phyloP scores from a whole-genome alignment of 306 rosid species.

The Malus sieversii region DNA sequence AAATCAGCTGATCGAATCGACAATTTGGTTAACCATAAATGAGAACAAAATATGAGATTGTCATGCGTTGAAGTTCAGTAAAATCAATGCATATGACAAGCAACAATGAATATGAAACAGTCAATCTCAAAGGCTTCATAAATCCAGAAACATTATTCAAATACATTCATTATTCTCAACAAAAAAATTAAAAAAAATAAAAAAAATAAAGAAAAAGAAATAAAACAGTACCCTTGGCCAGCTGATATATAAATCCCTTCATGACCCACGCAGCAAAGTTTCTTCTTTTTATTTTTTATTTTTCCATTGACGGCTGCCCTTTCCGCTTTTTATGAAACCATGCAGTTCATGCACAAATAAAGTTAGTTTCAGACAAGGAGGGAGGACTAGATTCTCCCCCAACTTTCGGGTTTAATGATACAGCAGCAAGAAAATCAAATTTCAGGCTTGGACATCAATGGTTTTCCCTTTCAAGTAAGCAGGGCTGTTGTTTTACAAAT shows the following conservation, averaged over 20 bases:
- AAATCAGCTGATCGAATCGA: background rate
- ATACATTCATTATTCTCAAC: constrained; percentile 1
- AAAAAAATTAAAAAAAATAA: background rate
- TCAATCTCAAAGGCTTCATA: background rate
- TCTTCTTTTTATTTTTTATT: background rate
- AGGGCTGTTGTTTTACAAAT: constrained; percentile 79
- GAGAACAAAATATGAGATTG: background rate
- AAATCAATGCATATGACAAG: background rate
- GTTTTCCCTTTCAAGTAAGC: constrained; percentile 36
- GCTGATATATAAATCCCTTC: constrained; percentile 9
- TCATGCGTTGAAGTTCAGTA: background rate
- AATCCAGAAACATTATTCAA: constrained; percentile 8
- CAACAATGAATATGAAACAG: background rate
- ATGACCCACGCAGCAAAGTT: constrained; percentile 4
- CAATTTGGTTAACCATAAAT: background rate
- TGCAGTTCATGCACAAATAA: constrained; percentile 7
- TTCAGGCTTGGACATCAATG: constrained; percentile 11
- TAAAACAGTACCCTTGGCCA: background rate
- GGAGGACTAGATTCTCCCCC: constrained; percentile 7
- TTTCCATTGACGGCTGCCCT: background rate
- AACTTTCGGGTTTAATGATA: constrained; percentile 8
- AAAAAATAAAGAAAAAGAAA: background rate
- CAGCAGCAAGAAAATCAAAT: constrained; percentile 17
- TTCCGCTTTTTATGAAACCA: constrained; percentile 9
- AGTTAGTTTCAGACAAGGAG: constrained; percentile 6